A percentile compares a stretch with the other conserved stretches of the same genome.
phyloP scores from a whole-genome alignment of 306 rosid genomes.

The Carpinus fangiana region DNA sequence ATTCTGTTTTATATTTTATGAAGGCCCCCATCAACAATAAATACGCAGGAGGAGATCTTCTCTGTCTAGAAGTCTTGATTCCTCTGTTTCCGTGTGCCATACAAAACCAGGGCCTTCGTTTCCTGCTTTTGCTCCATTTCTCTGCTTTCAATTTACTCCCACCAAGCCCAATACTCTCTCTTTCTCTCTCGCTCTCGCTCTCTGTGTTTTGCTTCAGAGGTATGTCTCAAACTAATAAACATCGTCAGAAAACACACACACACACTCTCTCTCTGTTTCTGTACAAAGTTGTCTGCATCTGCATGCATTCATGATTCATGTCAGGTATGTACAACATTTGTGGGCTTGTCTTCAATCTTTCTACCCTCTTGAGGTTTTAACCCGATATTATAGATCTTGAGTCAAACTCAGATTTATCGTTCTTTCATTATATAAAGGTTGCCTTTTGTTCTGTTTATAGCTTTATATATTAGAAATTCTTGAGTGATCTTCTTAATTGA shows the following conservation, averaged over 20 bases:
- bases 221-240: not conserved
- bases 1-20: not conserved
- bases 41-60: not conserved
- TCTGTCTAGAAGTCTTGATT: not conserved
- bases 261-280: not conserved
- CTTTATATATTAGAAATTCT: not conserved
- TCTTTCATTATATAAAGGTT: not conserved
- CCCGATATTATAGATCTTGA: not conserved
- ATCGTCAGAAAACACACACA: not conserved
- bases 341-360: not conserved
- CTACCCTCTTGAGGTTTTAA: not conserved
- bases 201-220: not conserved
- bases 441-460: not conserved
- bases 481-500: not conserved
- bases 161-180: not conserved
- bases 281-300: not conserved
- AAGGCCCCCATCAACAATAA: no score
- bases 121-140: not conserved
- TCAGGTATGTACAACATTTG: not conserved
- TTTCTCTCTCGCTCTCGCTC: not conserved
- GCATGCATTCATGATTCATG: constrained; percentile 4
- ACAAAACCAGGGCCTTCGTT: not conserved
- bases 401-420: not conserved
- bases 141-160: not conserved
- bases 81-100: not conserved